Percentiles rank a stretch among this genome's conserved stretches.
phyloP scores from a whole-genome alignment of 2,329 filamentous ascomycete species.

The Fusarium sp. region DNA sequence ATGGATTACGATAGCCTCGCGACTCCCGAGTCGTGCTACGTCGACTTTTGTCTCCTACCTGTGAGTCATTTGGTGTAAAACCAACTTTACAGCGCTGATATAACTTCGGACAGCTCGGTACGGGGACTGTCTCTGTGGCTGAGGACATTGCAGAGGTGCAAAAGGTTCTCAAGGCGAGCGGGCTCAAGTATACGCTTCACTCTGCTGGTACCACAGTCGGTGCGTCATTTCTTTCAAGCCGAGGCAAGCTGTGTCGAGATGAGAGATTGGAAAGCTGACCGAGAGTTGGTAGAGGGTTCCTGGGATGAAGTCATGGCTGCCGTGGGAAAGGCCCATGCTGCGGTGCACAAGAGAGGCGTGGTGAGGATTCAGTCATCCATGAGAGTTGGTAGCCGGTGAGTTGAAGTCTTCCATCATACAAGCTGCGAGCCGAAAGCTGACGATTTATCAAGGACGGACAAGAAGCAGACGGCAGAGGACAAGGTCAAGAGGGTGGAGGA shows the following conservation, averaged over 20 bases:
- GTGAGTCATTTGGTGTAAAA: conserved; percentile 54
- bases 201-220: conserved; percentile 92
- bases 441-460: conserved; percentile 71
- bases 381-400: conserved; percentile 78
- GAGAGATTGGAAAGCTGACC: not conserved
- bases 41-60: conserved; percentile 91
- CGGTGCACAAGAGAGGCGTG: conserved; percentile 79
- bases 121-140: conserved; percentile 75
- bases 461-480: conserved; percentile 79
- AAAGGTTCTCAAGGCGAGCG: conserved; percentile 79
- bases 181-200: conserved; percentile 87
- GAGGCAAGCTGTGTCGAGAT: not conserved
- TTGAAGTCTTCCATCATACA: conserved; percentile 15
- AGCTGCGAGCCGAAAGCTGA: conserved; percentile 3
- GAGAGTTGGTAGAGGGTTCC: conserved; percentile 71
- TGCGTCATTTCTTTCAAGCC: conserved; percentile 54
- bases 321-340: conserved; percentile 83
- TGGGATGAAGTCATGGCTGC: conserved; percentile 89
- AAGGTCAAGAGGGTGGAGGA: conserved; percentile 73
- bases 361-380: conserved; percentile 88
- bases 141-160: conserved; percentile 90
- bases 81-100: conserved; percentile 12
- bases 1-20: conserved; percentile 60
- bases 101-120: conserved; percentile 70
- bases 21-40: conserved; percentile 79